Evolutionary conservation across 345 rosid genomes (phyloP).

Genomic region (Lepidium sativum): DNA sequence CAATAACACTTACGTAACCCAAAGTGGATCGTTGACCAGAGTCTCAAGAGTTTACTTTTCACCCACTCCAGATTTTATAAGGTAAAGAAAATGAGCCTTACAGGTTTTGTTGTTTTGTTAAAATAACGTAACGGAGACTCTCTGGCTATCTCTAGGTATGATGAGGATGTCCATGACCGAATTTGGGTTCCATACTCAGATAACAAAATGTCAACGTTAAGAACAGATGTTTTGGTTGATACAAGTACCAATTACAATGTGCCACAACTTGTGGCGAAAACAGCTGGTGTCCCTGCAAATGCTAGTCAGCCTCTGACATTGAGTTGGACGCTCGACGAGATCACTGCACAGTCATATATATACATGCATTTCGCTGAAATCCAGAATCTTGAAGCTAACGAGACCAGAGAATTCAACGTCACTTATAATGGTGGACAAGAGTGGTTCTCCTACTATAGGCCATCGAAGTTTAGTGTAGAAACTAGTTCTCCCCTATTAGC

Average conservation of each 20-base stretch:
- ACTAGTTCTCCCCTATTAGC: conserved; percentile 14
- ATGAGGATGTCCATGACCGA: conserved; percentile 35
- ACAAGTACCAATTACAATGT: not conserved
- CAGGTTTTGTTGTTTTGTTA: not conserved
- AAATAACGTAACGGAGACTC: not conserved
- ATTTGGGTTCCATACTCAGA: conserved; percentile 23
- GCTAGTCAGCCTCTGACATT: not conserved
- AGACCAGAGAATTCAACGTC: conserved; percentile 30
- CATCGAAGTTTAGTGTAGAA: conserved; percentile 5
- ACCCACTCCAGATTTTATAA: not conserved
- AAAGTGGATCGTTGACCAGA: too few species aligned
- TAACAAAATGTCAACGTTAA: not conserved
- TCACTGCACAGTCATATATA: conserved; percentile 9
- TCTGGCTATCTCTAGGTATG: conserved; percentile 26
- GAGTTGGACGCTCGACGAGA: not conserved
- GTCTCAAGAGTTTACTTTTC: too few species aligned
- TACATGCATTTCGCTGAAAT: conserved; percentile 48
- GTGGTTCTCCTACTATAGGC: conserved; percentile 17
- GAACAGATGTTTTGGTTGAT: not conserved
- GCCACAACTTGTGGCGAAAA: conserved; percentile 24
- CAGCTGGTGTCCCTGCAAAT: conserved; percentile 26
- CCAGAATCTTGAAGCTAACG: conserved; percentile 6
- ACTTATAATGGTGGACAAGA: conserved; percentile 7
- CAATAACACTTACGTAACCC: too few species aligned
- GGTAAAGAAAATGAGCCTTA: not conserved